Conservation (phyloP, 2,329 filamentous ascomycete genomes). For the Gliomastix tumulicola region DNA sequence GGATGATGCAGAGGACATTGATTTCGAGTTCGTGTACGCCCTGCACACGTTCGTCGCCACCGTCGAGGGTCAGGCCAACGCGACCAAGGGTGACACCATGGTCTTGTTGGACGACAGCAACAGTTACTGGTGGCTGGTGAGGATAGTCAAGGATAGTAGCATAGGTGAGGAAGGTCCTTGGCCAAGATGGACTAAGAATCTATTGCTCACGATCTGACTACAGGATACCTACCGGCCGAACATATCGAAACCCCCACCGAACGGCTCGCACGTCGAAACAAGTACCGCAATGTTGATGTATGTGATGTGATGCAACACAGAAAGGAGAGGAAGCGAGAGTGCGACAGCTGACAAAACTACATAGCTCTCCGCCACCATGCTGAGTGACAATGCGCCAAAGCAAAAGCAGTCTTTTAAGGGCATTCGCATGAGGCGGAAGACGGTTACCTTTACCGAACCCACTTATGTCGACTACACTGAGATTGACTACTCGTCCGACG, state of each 20-base stretch:
- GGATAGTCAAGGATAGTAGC: constrained; percentile 94
- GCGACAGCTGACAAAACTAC: constrained; percentile 9
- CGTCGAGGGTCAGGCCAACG: constrained; percentile 96
- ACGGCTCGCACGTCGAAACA: constrained; percentile 86
- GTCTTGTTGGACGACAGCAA: constrained; percentile 97
- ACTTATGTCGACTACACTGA: constrained; percentile 87
- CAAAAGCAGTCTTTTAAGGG: constrained; percentile 76
- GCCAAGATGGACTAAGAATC: too few relatives aligned
- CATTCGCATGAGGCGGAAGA: constrained; percentile 79
- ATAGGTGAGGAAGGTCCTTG: constrained; percentile 70
- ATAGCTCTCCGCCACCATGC: constrained; percentile 56
- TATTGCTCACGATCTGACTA: too few relatives aligned
- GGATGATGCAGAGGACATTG: constrained; percentile 90
- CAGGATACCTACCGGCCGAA: constrained; percentile 92
- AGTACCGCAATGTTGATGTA: constrained; percentile 97
- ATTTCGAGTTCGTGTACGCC: constrained; percentile 99
- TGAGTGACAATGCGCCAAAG: constrained; percentile 63
- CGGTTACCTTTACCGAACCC: constrained; percentile 75
- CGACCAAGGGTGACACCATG: constrained; percentile 98
- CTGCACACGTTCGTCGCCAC: constrained; percentile 96
- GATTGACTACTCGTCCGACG: constrained; percentile 77
- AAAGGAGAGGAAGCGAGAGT: neutral
- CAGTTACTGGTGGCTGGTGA: constrained; percentile 99
- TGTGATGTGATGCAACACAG: constrained; percentile 19
- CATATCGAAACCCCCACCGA: constrained; percentile 98